Evolutionary conservation across 2,329 filamentous ascomycete species (phyloP).

Genomic region (Talaromyces atroroseus): DNA sequence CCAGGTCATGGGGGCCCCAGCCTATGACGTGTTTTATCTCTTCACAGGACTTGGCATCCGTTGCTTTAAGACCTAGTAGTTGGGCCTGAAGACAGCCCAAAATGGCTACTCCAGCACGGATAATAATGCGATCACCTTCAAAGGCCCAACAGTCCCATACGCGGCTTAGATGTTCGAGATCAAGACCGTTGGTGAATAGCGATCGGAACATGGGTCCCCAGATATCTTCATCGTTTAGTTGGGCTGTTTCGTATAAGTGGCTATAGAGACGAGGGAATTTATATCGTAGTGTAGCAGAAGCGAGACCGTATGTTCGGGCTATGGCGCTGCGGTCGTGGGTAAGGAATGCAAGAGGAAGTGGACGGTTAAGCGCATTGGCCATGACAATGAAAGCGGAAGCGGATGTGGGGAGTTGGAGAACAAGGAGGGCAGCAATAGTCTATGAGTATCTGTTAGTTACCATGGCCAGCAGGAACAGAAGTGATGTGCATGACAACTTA

Average conservation of each 20-base stretch:
- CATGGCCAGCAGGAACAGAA: slow-evolving; percentile 2
- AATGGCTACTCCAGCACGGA: slow-evolving; percentile 41
- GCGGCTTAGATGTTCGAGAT: slow-evolving; percentile 49
- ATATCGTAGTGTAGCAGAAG: slow-evolving; percentile 52
- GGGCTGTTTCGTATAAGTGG: slow-evolving; percentile 44
- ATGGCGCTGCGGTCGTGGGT: slow-evolving; percentile 53
- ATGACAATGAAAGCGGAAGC: slow-evolving; percentile 54
- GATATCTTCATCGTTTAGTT: slow-evolving; percentile 39
- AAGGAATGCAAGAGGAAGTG: slow-evolving; percentile 57
- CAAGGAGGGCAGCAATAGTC: slow-evolving; percentile 53
- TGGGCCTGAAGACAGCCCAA: slow-evolving; percentile 41
- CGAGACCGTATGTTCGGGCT: slow-evolving; percentile 50
- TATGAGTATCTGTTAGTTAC: slow-evolving; percentile 15
- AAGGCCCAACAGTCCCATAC: slow-evolving; percentile 60
- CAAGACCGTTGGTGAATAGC: slow-evolving; percentile 48
- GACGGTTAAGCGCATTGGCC: slow-evolving; percentile 57
- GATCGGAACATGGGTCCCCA: slow-evolving; percentile 52
- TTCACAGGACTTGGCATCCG: slow-evolving; percentile 33
- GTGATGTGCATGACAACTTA: slow-evolving; percentile 26
- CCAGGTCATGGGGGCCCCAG: slow-evolving; percentile 32
- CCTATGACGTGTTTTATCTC: slow-evolving; percentile 30
- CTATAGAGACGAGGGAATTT: slow-evolving; percentile 52
- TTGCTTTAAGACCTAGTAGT: slow-evolving; percentile 32
- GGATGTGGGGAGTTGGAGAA: slow-evolving; percentile 51
- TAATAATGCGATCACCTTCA: slow-evolving; percentile 51